A percentile compares a stretch with the other conserved stretches of the same genome.
These are phyloP conservation scores for Acanthamoeba sp. DNA, from an alignment of 208 protist genomes.

Conservation along the genomic window DNA sequence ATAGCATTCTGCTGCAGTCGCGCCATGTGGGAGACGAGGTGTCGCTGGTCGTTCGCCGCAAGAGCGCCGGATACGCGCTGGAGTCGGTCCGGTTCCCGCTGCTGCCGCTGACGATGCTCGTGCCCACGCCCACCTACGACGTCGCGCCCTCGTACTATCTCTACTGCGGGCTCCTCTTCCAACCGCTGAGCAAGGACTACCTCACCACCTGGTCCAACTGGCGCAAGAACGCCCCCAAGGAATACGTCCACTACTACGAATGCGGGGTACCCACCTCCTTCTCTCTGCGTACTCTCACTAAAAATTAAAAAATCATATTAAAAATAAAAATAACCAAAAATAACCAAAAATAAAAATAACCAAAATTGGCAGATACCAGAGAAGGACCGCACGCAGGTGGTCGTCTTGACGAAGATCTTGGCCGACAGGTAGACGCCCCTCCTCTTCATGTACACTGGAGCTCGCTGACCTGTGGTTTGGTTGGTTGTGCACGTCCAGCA, in stretches of 20 bases:
- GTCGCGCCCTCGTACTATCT: constrained; percentile 70
- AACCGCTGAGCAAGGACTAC: constrained; percentile 60
- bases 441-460: too few relatives aligned
- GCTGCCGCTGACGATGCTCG: constrained; percentile 26
- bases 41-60: constrained; percentile 35
- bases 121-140: constrained; percentile 74
- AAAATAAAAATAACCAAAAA: too few relatives aligned
- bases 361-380: not conserved
- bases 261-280: not conserved
- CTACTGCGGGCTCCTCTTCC: constrained; percentile 77
- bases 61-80: not conserved
- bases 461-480: too few relatives aligned
- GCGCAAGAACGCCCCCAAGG: constrained; percentile 71
- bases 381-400: constrained; percentile 7
- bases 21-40: constrained; percentile 57
- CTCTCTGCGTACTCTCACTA: too few relatives aligned
- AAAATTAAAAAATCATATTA: too few relatives aligned
- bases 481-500: not conserved
- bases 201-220: constrained; percentile 74
- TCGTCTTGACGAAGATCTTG: constrained; percentile 26
- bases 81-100: constrained; percentile 22
- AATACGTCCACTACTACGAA: constrained; percentile 51
- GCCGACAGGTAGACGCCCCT: not conserved
- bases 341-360: too few relatives aligned
- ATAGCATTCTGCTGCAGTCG: constrained; percentile 64